Evolutionary conservation across 2,329 filamentous ascomycete species (phyloP).

Genomic region (Cladosporium colombiae): DNA sequence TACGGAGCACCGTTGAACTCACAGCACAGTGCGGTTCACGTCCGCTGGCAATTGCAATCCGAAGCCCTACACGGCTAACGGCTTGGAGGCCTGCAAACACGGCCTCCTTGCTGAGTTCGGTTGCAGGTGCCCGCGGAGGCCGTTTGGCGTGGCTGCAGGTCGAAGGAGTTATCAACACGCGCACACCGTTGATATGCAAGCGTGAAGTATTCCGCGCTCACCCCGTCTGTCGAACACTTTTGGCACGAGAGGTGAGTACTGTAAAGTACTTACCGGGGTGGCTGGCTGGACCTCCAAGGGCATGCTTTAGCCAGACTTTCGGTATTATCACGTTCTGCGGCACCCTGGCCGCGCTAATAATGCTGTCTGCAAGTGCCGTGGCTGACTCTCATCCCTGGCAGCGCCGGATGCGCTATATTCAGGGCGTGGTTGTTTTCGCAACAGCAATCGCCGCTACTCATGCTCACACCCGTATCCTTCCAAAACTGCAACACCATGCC

Average conservation of each 20-base stretch:
- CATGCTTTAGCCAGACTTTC: constrained; percentile 14
- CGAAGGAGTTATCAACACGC: not conserved
- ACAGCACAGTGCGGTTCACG: not conserved
- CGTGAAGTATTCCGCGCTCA: not conserved
- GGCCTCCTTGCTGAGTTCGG: not conserved
- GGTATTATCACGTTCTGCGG: constrained; percentile 5
- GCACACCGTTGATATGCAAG: not conserved
- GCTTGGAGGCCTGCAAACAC: constrained; percentile 2
- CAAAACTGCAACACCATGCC: not conserved
- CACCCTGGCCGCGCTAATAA: constrained; percentile 1
- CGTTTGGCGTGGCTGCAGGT: not conserved
- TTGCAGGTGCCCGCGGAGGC: not conserved
- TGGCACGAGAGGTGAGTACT: not conserved
- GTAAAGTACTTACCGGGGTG: not conserved
- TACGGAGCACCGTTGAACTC: not conserved
- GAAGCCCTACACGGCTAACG: constrained; percentile 3
- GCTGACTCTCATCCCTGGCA: not conserved
- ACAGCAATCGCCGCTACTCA: not conserved
- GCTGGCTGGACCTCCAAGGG: not conserved
- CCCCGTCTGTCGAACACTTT: not conserved
- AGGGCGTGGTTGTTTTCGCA: constrained; percentile 17
- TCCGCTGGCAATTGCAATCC: not conserved
- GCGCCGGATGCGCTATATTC: constrained; percentile 4
- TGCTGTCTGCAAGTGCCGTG: constrained; percentile 10
- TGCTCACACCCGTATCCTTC: not conserved